Base-by-base conservation (phyloP, 495 filamentous ascomycete species). In the Neurospora sublineolata region DNA sequence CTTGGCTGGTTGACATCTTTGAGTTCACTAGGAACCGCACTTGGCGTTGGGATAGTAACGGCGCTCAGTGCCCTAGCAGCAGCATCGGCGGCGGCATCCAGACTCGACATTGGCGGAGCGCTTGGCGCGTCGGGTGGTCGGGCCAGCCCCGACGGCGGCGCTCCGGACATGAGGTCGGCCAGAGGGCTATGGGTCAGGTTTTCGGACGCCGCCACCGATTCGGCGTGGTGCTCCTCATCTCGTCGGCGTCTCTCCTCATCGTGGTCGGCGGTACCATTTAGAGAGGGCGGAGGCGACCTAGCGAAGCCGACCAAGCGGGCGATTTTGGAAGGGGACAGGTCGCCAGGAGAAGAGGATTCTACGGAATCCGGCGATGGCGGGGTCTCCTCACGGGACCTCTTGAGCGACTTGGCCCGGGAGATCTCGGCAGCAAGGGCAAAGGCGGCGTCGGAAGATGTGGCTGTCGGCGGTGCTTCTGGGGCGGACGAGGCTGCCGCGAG, bases 241-340 rank as follows among this genome's bases (percentile, higher is more conserved):
- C 81, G 80, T 68, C 78, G 80, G 39, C 81, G 81, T 69, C 79
- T 84, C 72, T 89, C 82, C 67, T 89, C 88, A 68, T 85, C 86
- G 70, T 88, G 73, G 37, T 84, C 86, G 64, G 83, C 84, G n/a
- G 85, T 86, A 41, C 83, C 87, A 12, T 87, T 89, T 40, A 88
- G 60, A 30, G 52, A 60, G 12, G 72, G 79, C 37, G 79, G 77
- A 10, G 81, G 78, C 18, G 83, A 73, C 58, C 87, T 82, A 18
- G 88, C 83, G 16, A 84, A 81, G 46, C 79, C 73, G 71, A 78
- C 79, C 70, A 86, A 80, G 33, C 83, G 81, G 37, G 86, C 86
- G 41, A 85, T 81, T 74, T 89, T 87, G 39, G 86, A 81, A 11
- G 85, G 85, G 23, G 86, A 86, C 9, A 82, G 72, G 27, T 84